Evolutionary conservation across 805 yeast genomes (phyloP).

Genomic region (Saccharomycopsis sp.): DNA sequence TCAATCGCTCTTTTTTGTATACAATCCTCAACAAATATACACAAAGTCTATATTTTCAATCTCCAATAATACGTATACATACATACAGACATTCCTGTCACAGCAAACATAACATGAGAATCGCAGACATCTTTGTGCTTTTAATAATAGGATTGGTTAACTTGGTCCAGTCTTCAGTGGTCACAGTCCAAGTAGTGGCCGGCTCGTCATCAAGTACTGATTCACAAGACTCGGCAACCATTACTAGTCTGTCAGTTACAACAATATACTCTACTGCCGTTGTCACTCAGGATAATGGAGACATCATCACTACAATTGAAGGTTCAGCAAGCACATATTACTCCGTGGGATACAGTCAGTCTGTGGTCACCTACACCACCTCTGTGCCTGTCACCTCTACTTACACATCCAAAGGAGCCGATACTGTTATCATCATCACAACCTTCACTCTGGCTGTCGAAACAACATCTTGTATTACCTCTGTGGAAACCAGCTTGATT

Average conservation of each 20-base stretch:
- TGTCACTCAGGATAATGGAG: constrained; percentile 16
- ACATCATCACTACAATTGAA: constrained; percentile 10
- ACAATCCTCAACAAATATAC: neutral
- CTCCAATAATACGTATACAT: neutral
- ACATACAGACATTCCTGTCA: neutral
- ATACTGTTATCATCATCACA: constrained; percentile 21
- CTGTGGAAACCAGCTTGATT: constrained; percentile 20
- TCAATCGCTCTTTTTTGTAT: neutral
- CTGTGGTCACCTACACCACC: constrained; percentile 19
- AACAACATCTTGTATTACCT: constrained; percentile 21
- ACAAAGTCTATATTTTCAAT: neutral
- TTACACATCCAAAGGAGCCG: constrained; percentile 20
- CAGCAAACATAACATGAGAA: neutral
- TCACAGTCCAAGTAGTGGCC: constrained; percentile 4
- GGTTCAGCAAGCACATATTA: constrained; percentile 17
- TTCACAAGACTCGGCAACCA: neutral
- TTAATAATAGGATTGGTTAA: neutral
- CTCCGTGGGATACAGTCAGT: constrained; percentile 20
- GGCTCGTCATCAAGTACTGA: neutral
- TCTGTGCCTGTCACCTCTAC: constrained; percentile 21
- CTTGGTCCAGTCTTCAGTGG: neutral
- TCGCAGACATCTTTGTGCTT: neutral
- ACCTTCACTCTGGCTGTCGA: constrained; percentile 18
- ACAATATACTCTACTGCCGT: constrained; percentile 19
- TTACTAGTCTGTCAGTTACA: constrained; percentile 6